Percentiles rank a stretch among this genome's conserved stretches.
phyloP scores from a whole-genome alignment of 345 rosid species.

The Eucalyptus erythrocorys region DNA sequence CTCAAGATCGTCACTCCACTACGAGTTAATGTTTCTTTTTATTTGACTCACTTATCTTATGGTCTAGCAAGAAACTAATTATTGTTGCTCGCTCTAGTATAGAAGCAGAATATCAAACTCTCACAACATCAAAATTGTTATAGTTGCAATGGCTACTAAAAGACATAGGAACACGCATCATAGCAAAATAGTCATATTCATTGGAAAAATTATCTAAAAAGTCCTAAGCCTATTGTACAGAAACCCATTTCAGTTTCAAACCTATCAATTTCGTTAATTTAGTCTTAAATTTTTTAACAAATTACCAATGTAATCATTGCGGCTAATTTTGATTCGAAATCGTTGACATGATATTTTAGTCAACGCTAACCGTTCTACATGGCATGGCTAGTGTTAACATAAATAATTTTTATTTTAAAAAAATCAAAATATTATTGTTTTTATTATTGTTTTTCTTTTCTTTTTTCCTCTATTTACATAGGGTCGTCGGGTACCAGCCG shows the following conservation, averaged over 20 bases:
- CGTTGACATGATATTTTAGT: not conserved
- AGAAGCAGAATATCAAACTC: not conserved
- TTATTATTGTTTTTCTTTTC: no score
- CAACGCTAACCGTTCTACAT: rapidly evolving
- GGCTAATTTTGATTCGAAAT: not conserved
- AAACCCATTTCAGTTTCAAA: not conserved
- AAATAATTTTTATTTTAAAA: no score
- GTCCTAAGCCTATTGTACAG: no score
- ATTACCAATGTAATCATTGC: not conserved
- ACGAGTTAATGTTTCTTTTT: not conserved
- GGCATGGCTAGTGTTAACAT: not conserved
- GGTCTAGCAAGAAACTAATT: not conserved
- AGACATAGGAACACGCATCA: not conserved
- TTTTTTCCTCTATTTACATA: no score
- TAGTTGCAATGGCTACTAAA: not conserved
- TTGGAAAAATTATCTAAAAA: not conserved
- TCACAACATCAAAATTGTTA: not conserved
- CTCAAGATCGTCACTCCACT: not conserved
- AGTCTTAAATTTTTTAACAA: no score
- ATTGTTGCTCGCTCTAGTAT: not conserved
- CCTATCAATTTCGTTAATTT: not conserved
- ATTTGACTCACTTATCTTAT: not conserved
- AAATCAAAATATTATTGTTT: no score
- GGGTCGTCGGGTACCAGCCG: rapidly evolving
- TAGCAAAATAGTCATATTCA: not conserved